These are phyloP conservation scores for Pseudoneurospora amorphoporcata DNA, from an alignment of 495 filamentous ascomycete genomes.

Conservation along the genomic window DNA sequence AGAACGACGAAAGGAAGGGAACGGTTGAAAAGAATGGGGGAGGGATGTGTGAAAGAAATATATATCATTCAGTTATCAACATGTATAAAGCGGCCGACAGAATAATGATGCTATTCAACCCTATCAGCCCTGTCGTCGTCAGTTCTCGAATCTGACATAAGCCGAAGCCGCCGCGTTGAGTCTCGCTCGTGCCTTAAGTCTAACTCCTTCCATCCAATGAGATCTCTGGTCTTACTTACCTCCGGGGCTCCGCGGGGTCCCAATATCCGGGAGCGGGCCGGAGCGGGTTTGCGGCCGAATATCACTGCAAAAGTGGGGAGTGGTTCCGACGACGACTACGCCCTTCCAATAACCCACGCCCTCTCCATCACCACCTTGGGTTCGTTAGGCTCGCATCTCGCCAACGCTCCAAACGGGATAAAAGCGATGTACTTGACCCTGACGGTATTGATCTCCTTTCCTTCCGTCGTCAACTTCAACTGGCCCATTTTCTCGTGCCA, in stretches of 20 bases:
- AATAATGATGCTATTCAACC: not conserved
- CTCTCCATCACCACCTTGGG: not conserved
- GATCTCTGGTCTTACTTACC: not conserved
- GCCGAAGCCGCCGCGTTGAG: not conserved
- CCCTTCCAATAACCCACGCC: not conserved
- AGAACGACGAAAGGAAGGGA: not conserved
- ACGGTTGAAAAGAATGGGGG: not conserved
- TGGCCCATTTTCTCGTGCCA: slow-evolving; percentile 2
- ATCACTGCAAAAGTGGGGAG: not conserved
- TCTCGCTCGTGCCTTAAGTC: not conserved
- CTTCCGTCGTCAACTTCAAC: not conserved
- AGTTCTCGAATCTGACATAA: not conserved
- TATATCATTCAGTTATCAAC: not conserved
- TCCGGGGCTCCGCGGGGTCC: not conserved
- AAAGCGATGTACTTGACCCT: not conserved
- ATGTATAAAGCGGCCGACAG: not conserved
- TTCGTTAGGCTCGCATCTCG: not conserved
- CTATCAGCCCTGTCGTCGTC: not conserved
- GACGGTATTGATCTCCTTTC: not conserved
- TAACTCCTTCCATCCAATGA: not conserved
- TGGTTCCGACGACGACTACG: not conserved
- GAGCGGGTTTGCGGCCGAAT: not conserved
- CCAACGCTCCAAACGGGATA: slow-evolving; percentile 8
- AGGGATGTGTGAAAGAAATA: not conserved
- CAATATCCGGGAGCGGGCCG: not conserved